Evolutionary conservation across 2,329 filamentous ascomycete genomes (phyloP), one percentile per base, ranked within the genome.

Genomic region (Monilinia fructicola): DNA sequence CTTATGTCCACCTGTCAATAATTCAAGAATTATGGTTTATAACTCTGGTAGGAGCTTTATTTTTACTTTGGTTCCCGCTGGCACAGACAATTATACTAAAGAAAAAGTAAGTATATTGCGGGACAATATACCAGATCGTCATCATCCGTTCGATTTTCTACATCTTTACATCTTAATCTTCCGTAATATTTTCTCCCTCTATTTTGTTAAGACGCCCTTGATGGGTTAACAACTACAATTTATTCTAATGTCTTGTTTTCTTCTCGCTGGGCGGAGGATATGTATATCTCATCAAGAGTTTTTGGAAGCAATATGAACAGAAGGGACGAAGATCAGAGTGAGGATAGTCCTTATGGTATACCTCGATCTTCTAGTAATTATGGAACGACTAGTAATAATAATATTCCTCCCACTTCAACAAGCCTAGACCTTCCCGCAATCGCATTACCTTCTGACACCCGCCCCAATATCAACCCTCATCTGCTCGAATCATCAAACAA

Each of bases 261-360:
- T 44, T 26, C 23, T 28, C n/a, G n/a, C 40, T 58, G 28, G 26
- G 7, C 14, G 35, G 40, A 58, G 53, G 42, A 42, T 52, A 58
- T 58, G 35, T 40, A 56, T 42, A 10, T 58, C 16, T 26, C 42
- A n/a, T 64, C 16, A 2, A 38, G 28, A 40, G n/a, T 23, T 56
- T 26, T 18, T 12, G 40, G 40, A 31, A 58, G 53, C 10, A 50
- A 46, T n/a, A 38, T 48, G 52, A 21, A 16, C 14, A 48, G 10
- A 23, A 54, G 50, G 38, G 23, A 42, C 9, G 58, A 61, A 58
- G 62, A 64, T 26, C 53, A 64, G 35, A 64, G 42, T 42, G 42
- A 58, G 42, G 40, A 50, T 14, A 50, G 53, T 50, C 28, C 53
- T n/a, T 58, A 31, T n/a, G 53, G 53, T 16, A 64, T 2, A 58